Evolutionary conservation across 176 grass and related monocot genomes (phyloP), one percentile per base, ranked within the genome.

Genomic region (Eremochloa ophiuroides): DNA sequence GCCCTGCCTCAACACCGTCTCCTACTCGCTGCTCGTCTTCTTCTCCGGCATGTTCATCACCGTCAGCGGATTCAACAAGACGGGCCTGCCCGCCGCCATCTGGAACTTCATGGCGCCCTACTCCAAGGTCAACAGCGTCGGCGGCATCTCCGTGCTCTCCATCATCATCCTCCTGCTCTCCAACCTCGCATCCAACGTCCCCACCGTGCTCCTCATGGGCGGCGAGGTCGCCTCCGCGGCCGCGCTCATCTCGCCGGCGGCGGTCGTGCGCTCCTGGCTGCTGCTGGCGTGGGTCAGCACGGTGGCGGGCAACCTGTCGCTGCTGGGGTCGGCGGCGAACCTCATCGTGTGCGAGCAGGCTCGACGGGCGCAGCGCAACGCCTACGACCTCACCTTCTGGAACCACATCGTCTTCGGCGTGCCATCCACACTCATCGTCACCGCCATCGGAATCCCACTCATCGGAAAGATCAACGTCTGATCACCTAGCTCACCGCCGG

Each of bases 11-110:
- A 66, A 91, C 27, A 94, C 83, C 58, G 91, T 94, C 2, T 94
- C 91, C 22, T 94, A 94, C 84, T 94, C 88, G 5, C 76, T 94
- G 44, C 73, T 94, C 2, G 80, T 94, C 76, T 94, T 94, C 88
- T 94, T 94, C 79, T 94, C 85, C 5, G 91, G 91, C 20, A 94
- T 94, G 91, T 94, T 94, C 91, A 94, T 94, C 69, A 94, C 91
- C 0, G 91, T 94, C 1, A 90, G 89, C 18, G 88, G 91, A 0
- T 94, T 94, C 83, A 94, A 90, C 74, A 90, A 82, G 74, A 94
- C 88, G 23, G 88, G 92, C 0, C 81, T 94, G 26, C 92, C 89
- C 2, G 51, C 73, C 7, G 86, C 86, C 25, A 84, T 94, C 15
- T 94, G 92, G 92, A 61, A 94, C 78, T 81, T 89, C 65, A 91